A percentile compares a stretch with the other conserved stretches of the same genome.
Conservation (phyloP, 2,329 filamentous ascomycete genomes). For the Fusarium buharicum region DNA sequence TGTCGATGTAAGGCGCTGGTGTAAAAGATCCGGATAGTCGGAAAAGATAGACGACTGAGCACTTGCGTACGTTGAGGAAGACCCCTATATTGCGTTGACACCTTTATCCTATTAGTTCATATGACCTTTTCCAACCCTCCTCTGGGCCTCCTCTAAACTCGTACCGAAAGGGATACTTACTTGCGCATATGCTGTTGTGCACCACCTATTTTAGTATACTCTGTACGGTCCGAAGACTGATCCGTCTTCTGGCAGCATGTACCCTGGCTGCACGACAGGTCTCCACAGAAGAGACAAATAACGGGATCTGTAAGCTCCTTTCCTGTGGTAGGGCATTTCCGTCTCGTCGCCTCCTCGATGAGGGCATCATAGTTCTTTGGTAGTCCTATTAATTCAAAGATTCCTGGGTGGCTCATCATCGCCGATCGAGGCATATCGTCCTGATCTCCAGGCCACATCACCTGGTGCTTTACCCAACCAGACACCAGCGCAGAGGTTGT, state of each 20-base stretch:
- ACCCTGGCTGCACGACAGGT: constrained; percentile 95
- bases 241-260: constrained; percentile 84
- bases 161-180: constrained; percentile 61
- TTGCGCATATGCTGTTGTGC: constrained; percentile 90
- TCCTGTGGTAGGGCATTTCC: constrained; percentile 86
- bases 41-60: constrained; percentile 89
- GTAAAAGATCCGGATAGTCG: constrained; percentile 84
- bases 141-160: background rate
- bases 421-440: constrained; percentile 55
- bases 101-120: constrained; percentile 58
- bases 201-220: constrained; percentile 72
- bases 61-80: constrained; percentile 97
- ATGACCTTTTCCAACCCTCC: background rate
- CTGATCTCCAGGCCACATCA: constrained; percentile 52
- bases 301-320: constrained; percentile 92
- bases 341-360: constrained; percentile 88
- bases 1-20: constrained; percentile 91
- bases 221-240: constrained; percentile 54
- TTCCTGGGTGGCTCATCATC: constrained; percentile 80
- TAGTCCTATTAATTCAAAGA: constrained; percentile 92
- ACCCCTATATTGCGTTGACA: constrained; percentile 92
- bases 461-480: constrained; percentile 80
- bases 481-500: constrained; percentile 59
- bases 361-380: constrained; percentile 92
- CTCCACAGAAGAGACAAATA: constrained; percentile 93